Evolutionary conservation across 345 rosid genomes (phyloP).

Genomic region (Psidium friedrichsthalianum): DNA sequence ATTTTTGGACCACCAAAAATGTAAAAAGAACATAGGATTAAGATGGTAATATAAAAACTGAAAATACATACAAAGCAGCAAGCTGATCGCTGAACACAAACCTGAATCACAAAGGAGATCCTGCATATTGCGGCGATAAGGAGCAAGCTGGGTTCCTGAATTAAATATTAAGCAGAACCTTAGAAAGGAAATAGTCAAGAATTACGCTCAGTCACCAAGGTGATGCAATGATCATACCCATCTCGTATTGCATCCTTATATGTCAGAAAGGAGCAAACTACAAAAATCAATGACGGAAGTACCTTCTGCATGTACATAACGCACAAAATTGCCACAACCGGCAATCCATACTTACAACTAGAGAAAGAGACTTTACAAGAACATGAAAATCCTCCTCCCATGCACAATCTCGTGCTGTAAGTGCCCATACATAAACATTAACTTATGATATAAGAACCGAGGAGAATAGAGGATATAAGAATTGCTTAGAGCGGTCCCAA

Average conservation of each 20-base stretch:
- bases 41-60: background rate
- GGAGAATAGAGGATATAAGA: background rate
- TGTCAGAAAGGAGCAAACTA: background rate
- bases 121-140: slow-evolving; percentile 90
- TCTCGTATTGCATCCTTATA: background rate
- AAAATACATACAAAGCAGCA: background rate
- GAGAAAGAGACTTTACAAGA: background rate
- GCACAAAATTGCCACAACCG: background rate
- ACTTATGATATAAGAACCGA: background rate
- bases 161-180: background rate
- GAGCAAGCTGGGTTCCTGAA: slow-evolving; percentile 90
- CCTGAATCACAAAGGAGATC: slow-evolving; percentile 99
- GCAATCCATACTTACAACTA: background rate
- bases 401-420: background rate
- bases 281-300: background rate
- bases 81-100: slow-evolving; percentile 10
- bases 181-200: background rate
- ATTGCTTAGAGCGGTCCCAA: background rate
- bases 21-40: background rate
- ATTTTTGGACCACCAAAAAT: slow-evolving; percentile 10
- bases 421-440: background rate
- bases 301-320: background rate
- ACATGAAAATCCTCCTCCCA: background rate
- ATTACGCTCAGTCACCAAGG: background rate
- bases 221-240: background rate